Conservation (phyloP, 2,329 filamentous ascomycete genomes). For the Alternaria postmessia region DNA sequence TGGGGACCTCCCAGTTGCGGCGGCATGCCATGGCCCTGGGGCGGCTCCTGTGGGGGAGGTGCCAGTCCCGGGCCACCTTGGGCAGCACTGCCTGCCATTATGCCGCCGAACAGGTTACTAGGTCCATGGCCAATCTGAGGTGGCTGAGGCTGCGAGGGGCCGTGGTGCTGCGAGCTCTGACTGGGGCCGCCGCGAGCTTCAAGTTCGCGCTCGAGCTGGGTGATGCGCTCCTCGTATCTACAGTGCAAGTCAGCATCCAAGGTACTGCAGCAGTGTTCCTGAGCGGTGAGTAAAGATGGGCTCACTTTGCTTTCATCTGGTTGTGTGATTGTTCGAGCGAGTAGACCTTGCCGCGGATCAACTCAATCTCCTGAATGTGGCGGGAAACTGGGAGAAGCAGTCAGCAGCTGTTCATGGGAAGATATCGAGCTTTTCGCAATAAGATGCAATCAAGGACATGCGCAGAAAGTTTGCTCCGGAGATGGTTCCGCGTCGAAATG, state of each 20-base stretch:
- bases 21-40: slow-evolving; percentile 66
- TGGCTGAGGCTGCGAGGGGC: slow-evolving; percentile 83
- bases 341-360: slow-evolving; percentile 92
- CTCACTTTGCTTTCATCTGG: slow-evolving; percentile 89
- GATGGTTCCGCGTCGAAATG: neutral
- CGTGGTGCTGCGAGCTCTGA: slow-evolving; percentile 77
- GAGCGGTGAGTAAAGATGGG: slow-evolving; percentile 19
- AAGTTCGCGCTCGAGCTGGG: slow-evolving; percentile 85
- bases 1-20: slow-evolving; percentile 74
- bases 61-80: slow-evolving; percentile 87
- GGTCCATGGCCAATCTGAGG: slow-evolving; percentile 85
- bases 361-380: slow-evolving; percentile 93
- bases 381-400: slow-evolving; percentile 64
- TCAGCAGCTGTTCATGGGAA: slow-evolving; percentile 7
- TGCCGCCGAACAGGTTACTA: slow-evolving; percentile 91
- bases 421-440: neutral
- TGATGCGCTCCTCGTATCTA: slow-evolving; percentile 94
- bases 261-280: neutral
- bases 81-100: slow-evolving; percentile 87
- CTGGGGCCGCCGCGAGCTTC: slow-evolving; percentile 73
- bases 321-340: slow-evolving; percentile 90
- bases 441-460: neutral
- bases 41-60: slow-evolving; percentile 68
- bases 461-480: slow-evolving; percentile 4
- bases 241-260: slow-evolving; percentile 18